Percentiles rank a stretch among this genome's conserved stretches.
Conservation (phyloP, 2,329 filamentous ascomycete genomes). For the Dactylellina leptospora region DNA sequence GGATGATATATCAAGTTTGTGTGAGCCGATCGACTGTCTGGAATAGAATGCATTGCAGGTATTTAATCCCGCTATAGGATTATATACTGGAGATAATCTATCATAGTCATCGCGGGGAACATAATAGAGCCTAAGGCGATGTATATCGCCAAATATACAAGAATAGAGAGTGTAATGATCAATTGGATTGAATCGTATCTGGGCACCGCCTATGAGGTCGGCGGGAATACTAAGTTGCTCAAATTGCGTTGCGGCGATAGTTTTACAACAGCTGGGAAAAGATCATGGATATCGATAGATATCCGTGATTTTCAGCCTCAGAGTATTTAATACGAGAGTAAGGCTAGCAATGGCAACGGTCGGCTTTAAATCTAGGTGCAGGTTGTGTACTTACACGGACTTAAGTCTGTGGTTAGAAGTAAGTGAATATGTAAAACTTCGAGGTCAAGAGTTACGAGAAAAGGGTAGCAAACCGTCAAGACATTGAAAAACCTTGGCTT, state of each 20-base stretch:
- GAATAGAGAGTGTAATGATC: not conserved
- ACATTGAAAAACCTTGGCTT: too few species aligned
- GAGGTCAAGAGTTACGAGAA: too few species aligned
- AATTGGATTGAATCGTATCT: not conserved
- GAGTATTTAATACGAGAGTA: not conserved
- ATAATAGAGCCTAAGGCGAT: not conserved
- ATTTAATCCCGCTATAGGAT: not conserved
- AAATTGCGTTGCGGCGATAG: slow-evolving; percentile 35
- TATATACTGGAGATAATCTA: not conserved
- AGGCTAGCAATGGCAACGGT: slow-evolving; percentile 5
- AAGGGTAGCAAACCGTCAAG: too few species aligned
- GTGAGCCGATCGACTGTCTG: too few species aligned
- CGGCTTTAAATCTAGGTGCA: too few species aligned
- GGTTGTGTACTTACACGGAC: too few species aligned
- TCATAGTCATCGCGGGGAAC: not conserved
- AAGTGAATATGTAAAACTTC: too few species aligned
- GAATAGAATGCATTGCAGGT: too few species aligned
- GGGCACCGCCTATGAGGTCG: not conserved
- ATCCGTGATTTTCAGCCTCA: slow-evolving; percentile 38
- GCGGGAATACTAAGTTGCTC: slow-evolving; percentile 17
- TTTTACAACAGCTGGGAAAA: slow-evolving; percentile 46
- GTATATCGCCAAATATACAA: not conserved
- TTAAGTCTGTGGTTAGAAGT: too few species aligned
- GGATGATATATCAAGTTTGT: too few species aligned
- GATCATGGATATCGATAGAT: not conserved